Base-by-base conservation (phyloP, 805 yeast genomes). In the Yamadazyma ubonensis region DNA sequence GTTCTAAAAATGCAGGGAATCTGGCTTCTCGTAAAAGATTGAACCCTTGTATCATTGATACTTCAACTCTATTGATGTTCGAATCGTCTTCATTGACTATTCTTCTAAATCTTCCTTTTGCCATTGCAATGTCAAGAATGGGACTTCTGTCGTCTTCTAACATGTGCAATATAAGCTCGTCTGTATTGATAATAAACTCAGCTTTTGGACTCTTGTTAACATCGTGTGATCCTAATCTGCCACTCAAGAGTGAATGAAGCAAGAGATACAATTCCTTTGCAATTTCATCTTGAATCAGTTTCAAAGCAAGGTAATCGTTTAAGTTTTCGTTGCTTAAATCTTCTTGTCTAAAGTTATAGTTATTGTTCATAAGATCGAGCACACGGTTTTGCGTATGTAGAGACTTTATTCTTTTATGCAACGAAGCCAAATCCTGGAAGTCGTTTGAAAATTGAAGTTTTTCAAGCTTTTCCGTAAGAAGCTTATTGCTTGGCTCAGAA, bases 371-470 rank as follows among this genome's bases (percentile, higher is more conserved):
- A 4, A 55, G 50, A 3, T 55, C 51, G 28, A 82, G 57, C 5
- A 66, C 61, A 5, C 58, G 46, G 39, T 76, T 57, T 29, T 78
- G 75, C 2, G 59, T 50, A 49, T 81, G 89, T 28, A 86, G 58
- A 2, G 52, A 48, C 16, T 58, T 53, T 22, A 86, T 68, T 27
- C 79, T 65, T 4, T 57, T 55, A 25, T 74, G 65, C 14, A 85
- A 67, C 2, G 73, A 69, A 0, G 61, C 44, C 29, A 81, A 57
- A 48, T 87, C 83, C 26, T 77, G 77, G 55, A 84, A 75, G 54
- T 87, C 90, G 21, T 85, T 75, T 3, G 87, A 78, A 46, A 90
- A 70, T 29, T 80, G 66, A 53, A 88, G 63, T 48, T 83, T 82
- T 40, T 81, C 81, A 21, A 86, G 66, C 26, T 75, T 73, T 39